Evolutionary conservation across 108 stramenopile genomes (phyloP).

Genomic region (Chaetoceros tenuissimus): DNA sequence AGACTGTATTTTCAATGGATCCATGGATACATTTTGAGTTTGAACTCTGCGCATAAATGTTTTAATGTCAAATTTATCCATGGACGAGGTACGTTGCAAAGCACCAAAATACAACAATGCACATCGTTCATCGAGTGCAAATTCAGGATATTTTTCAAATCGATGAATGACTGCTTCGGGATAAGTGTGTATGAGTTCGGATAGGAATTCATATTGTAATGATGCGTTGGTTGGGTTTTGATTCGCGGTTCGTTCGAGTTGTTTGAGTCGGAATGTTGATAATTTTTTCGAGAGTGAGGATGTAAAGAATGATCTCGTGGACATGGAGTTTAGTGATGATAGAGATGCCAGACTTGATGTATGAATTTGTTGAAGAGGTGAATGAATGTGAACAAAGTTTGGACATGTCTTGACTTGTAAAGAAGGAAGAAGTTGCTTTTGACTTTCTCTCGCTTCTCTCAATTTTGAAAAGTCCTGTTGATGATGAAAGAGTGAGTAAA

Average conservation of each 20-base stretch:
- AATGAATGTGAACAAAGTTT: too few species aligned
- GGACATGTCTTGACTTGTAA: too few species aligned
- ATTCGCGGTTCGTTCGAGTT: slow-evolving; percentile 68
- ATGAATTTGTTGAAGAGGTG: too few species aligned
- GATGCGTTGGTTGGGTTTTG: slow-evolving; percentile 38
- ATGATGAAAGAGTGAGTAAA: background rate
- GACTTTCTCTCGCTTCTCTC: background rate
- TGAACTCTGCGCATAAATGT: slow-evolving; percentile 30
- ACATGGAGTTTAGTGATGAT: too few species aligned
- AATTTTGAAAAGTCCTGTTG: background rate
- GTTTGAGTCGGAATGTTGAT: slow-evolving; percentile 52
- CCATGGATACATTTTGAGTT: slow-evolving; percentile 1
- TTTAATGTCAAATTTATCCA: slow-evolving; percentile 33
- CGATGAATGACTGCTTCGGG: slow-evolving; percentile 70
- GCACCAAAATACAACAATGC: slow-evolving; percentile 56
- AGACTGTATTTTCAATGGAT: slow-evolving; percentile 10
- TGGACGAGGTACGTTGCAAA: slow-evolving; percentile 24
- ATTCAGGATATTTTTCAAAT: slow-evolving; percentile 47
- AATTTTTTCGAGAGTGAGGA: slow-evolving; percentile 10
- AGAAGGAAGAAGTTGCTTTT: too few species aligned
- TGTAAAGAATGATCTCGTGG: slow-evolving; percentile 27
- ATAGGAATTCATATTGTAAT: slow-evolving; percentile 63
- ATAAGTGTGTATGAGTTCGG: slow-evolving; percentile 39
- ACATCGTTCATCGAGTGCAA: slow-evolving; percentile 52
- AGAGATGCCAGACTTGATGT: too few species aligned